Evolutionary conservation across 257 asterid species (phyloP).

Genomic region (Solanum sparsipilum): DNA sequence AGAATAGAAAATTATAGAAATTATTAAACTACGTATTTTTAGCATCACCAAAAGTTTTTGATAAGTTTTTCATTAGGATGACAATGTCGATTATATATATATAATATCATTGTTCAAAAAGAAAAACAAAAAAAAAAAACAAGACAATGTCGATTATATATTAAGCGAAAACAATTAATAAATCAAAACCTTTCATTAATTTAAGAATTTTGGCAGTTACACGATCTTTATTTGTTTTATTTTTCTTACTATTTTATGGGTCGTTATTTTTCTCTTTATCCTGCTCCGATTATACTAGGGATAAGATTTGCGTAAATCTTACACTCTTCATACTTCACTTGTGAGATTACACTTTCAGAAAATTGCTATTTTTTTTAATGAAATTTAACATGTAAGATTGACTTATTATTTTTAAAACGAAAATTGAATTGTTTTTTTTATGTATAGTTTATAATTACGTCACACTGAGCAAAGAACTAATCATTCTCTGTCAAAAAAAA

Average conservation of each 20-base stretch:
- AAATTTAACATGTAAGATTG: not conserved
- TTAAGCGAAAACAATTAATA: not conserved
- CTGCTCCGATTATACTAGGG: not conserved
- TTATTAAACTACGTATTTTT: not conserved
- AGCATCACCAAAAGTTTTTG: not conserved
- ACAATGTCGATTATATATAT: not conserved
- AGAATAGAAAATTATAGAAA: not conserved
- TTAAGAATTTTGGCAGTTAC: not conserved
- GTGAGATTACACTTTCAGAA: not conserved
- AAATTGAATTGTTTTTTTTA: not conserved
- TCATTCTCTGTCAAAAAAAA: not conserved
- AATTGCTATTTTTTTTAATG: not conserved
- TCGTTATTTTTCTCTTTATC: not conserved
- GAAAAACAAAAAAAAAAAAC: too few relatives aligned
- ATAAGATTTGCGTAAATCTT: not conserved
- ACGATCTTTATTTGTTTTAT: not conserved
- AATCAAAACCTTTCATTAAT: not conserved
- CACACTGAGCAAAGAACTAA: not conserved
- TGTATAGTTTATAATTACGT: not conserved
- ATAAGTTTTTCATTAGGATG: not conserved
- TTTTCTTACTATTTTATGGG: not conserved
- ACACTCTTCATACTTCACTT: rapidly evolving
- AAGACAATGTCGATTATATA: not conserved
- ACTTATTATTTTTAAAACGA: too few relatives aligned
- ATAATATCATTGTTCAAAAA: too few relatives aligned